A percentile compares a stretch with the other conserved stretches of the same genome.
phyloP scores from a whole-genome alignment of 495 filamentous ascomycete species.

The Chaetomium tenue region DNA sequence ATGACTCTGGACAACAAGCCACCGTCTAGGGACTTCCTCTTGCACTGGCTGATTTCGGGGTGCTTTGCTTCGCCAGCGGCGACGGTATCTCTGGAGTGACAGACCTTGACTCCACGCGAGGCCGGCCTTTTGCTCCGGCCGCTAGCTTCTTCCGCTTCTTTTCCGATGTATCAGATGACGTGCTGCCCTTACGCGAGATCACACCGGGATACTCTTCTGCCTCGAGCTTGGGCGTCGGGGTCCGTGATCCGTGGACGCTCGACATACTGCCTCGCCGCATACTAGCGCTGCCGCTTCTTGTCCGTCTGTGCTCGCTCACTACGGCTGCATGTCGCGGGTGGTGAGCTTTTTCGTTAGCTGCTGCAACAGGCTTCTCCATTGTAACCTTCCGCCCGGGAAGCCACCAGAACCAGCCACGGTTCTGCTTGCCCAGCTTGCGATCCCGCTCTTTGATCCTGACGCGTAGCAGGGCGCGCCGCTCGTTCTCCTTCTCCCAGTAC shows the following conservation, averaged over 20 bases:
- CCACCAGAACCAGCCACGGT: conserved; percentile 85
- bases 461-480: conserved; percentile 71
- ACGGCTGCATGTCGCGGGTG: conserved; percentile 42
- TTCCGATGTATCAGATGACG: conserved; percentile 49
- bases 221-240: conserved; percentile 49
- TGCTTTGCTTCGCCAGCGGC: conserved; percentile 51
- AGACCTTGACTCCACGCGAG: conserved; percentile 46
- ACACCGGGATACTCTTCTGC: conserved; percentile 40
- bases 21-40: conserved; percentile 18
- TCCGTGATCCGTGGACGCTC: conserved; percentile 45
- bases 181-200: conserved; percentile 46
- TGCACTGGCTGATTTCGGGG: conserved; percentile 13
- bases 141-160: conserved; percentile 49
- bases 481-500: conserved; percentile 97
- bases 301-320: conserved; percentile 45
- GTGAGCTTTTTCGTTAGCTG: conserved; percentile 39
- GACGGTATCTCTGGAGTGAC: conserved; percentile 53
- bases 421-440: conserved; percentile 60
- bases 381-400: conserved; percentile 54
- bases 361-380: conserved; percentile 38
- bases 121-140: conserved; percentile 37
- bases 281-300: conserved; percentile 48
- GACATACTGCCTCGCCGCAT: conserved; percentile 50
- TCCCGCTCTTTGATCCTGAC: conserved; percentile 64
- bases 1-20: not conserved